Conservation (phyloP, 768 basidiomycete species). For the Suillus bovinus region DNA sequence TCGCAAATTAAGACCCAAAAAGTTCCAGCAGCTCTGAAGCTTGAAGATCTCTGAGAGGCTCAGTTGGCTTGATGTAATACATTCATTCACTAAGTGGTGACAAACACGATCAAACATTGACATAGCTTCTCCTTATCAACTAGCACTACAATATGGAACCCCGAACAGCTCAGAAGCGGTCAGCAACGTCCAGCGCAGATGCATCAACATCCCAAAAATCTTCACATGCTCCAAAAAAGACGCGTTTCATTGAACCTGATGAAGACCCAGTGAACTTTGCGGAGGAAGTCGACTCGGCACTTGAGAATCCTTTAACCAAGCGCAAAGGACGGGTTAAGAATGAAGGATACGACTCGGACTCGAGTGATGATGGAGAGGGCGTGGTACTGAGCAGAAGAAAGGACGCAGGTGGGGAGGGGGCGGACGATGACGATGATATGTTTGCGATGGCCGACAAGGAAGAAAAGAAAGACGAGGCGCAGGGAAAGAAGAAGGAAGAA, state of each 20-base stretch:
- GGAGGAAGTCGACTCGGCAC: slow-evolving; percentile 72
- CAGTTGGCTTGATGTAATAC: not conserved
- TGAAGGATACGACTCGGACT: slow-evolving; percentile 93
- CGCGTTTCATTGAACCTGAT: slow-evolving; percentile 74
- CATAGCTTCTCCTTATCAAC: not conserved
- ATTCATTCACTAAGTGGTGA: not conserved
- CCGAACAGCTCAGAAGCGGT: slow-evolving; percentile 44
- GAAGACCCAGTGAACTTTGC: slow-evolving; percentile 78
- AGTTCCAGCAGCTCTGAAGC: not conserved
- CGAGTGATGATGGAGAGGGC: slow-evolving; percentile 93
- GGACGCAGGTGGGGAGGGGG: slow-evolving; percentile 48
- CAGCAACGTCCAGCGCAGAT: slow-evolving; percentile 38
- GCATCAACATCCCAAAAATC: slow-evolving; percentile 30
- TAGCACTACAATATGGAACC: slow-evolving; percentile 32
- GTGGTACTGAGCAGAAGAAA: slow-evolving; percentile 82
- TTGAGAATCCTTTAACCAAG: slow-evolving; percentile 62
- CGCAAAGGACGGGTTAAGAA: slow-evolving; percentile 77
- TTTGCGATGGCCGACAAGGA: slow-evolving; percentile 69
- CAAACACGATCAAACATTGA: slow-evolving; percentile 25
- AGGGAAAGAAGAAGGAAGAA: slow-evolving; percentile 61
- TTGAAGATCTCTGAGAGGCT: too few species aligned
- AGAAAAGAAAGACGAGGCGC: slow-evolving; percentile 44
- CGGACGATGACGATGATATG: slow-evolving; percentile 72
- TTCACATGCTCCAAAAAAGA: slow-evolving; percentile 54
- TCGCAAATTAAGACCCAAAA: not conserved